Percentiles rank a stretch among this genome's conserved stretches.
Conservation (phyloP, 2,329 filamentous ascomycete genomes). For the Seiridium cupressi region DNA sequence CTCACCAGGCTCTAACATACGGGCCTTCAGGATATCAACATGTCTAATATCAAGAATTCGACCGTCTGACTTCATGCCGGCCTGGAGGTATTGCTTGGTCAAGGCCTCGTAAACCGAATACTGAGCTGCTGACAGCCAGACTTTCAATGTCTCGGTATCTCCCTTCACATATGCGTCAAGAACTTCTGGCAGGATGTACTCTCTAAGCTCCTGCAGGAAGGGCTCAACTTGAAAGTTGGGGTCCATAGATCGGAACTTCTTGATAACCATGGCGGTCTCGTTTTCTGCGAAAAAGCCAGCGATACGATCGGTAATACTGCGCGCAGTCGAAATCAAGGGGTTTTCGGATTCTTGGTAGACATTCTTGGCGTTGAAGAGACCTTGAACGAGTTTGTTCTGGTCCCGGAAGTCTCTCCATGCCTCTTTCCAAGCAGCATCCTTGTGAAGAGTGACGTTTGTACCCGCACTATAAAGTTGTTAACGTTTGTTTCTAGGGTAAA, state of each 20-base stretch:
- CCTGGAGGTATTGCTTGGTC: slow-evolving; percentile 91
- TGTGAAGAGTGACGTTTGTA: slow-evolving; percentile 92
- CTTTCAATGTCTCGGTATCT: slow-evolving; percentile 83
- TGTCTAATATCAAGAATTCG: slow-evolving; percentile 92
- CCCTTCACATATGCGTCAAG: slow-evolving; percentile 98
- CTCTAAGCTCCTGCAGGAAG: slow-evolving; percentile 91
- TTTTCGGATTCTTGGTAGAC: slow-evolving; percentile 97
- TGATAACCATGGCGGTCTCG: slow-evolving; percentile 95
- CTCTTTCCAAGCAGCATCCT: slow-evolving; percentile 96
- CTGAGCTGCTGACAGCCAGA: slow-evolving; percentile 95
- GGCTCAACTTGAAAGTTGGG: slow-evolving; percentile 92
- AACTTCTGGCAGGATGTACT: slow-evolving; percentile 97
- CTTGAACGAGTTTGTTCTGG: slow-evolving; percentile 82
- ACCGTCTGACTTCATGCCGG: slow-evolving; percentile 90
- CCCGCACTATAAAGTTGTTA: slow-evolving; percentile 67
- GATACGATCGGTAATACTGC: slow-evolving; percentile 89
- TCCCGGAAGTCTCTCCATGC: slow-evolving; percentile 97
- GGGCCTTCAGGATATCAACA: slow-evolving; percentile 81
- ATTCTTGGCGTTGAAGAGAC: slow-evolving; percentile 80
- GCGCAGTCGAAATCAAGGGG: slow-evolving; percentile 86
- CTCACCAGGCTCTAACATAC: slow-evolving; percentile 81
- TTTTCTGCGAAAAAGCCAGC: slow-evolving; percentile 98
- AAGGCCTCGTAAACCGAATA: slow-evolving; percentile 97
- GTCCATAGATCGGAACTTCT: slow-evolving; percentile 96
- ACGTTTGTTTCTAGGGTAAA: slow-evolving; percentile 14